These are phyloP conservation scores for Apiotrichum brassicae DNA, from an alignment of 1,284 basidiomycete genomes.

Conservation along the genomic window DNA sequence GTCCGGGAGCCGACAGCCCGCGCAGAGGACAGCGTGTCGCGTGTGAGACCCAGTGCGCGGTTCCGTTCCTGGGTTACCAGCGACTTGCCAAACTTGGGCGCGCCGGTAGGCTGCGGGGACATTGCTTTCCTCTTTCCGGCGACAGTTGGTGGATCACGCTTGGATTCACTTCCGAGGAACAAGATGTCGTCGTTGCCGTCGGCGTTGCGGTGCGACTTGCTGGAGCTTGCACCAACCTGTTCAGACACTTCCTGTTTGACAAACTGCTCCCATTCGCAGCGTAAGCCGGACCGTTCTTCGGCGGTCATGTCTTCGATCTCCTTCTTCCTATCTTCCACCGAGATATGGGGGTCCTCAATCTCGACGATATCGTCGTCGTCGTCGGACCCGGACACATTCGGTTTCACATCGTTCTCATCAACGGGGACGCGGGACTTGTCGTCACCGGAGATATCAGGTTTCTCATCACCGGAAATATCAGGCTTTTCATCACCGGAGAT, in stretches of 20 bases:
- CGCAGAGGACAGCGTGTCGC: no score
- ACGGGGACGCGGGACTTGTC: not conserved
- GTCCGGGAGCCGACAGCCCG: no score
- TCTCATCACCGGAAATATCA: constrained; percentile 2
- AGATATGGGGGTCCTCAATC: constrained; percentile 30
- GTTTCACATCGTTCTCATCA: constrained; percentile 3
- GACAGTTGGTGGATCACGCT: no score
- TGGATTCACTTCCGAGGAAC: not conserved
- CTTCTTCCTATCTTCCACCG: constrained; percentile 20
- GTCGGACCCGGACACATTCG: constrained; percentile 2
- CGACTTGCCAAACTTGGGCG: not conserved
- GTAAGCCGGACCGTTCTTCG: constrained; percentile 26
- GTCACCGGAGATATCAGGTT: not conserved
- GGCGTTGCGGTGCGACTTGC: no score
- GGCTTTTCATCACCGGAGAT: constrained; percentile 1
- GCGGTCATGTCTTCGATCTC: constrained; percentile 42
- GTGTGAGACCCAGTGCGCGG: constrained; percentile 20
- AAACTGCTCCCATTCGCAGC: constrained; percentile 34
- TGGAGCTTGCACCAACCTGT: no score
- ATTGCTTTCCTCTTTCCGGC: no score
- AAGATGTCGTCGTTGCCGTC: not conserved
- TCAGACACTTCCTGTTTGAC: not conserved
- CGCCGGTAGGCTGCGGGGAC: no score
- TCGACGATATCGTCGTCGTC: constrained; percentile 6
- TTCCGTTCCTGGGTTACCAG: constrained; percentile 19